Evolutionary conservation across 345 rosid species (phyloP).

Genomic region (Corchorus olitorius): DNA sequence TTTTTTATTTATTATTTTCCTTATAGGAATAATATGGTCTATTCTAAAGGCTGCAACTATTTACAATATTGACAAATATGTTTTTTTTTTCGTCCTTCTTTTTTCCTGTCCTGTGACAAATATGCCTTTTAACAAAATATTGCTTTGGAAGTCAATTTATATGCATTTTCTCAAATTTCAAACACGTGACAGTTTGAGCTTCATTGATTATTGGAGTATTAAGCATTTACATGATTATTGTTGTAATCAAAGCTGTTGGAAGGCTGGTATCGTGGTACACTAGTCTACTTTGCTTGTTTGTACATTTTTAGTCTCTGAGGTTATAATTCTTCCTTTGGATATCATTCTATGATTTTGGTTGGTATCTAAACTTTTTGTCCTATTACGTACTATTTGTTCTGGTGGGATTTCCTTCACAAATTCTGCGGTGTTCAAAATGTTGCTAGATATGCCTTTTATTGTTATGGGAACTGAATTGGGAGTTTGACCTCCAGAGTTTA

Average conservation of each 20-base stretch:
- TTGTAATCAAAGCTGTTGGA: background rate
- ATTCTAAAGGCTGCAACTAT: background rate
- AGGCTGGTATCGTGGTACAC: background rate
- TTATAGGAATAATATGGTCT: background rate
- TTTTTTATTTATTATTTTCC: background rate
- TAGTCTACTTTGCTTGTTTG: too few relatives aligned
- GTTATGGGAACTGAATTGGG: background rate
- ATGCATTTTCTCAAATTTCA: background rate
- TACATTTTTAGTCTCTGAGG: too few relatives aligned
- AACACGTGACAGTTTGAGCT: background rate
- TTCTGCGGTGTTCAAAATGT: conserved; percentile 1
- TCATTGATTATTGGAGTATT: background rate
- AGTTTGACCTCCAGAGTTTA: background rate
- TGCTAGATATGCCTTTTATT: background rate
- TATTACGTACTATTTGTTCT: background rate
- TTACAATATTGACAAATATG: background rate
- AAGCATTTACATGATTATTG: background rate
- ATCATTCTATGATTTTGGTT: background rate
- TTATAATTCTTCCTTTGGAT: background rate
- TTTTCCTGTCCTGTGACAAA: background rate
- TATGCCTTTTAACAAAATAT: background rate
- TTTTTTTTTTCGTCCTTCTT: too few relatives aligned
- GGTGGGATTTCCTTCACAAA: background rate
- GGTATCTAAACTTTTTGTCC: background rate
- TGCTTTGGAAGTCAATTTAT: background rate